Base-by-base conservation (phyloP, 768 basidiomycete genomes). In the Lactarius tabidus region DNA sequence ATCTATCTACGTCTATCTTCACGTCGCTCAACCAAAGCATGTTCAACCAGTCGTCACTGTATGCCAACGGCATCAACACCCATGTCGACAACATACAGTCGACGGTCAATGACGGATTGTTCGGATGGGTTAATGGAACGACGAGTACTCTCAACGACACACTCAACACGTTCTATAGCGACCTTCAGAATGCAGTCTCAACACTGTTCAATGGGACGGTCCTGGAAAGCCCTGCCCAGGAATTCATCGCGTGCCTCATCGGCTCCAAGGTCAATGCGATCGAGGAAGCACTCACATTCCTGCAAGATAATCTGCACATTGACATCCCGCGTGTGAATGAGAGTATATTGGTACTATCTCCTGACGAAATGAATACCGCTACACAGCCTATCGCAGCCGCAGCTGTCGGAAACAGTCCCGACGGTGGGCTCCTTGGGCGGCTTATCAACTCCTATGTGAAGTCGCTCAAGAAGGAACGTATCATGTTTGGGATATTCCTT, bases 101-200 rank as follows among this genome's bases (percentile, higher is more conserved):
- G 43, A 83, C 85, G 7, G 84, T 98, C 75, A 93, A 98, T 74
- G 78, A 92, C 45, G 90, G 90, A 29, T 77, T 98, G 54, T 96
- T 98, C 67, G 94, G 95, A 12, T 98, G 95, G 95, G 88, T 98
- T 57, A 94, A 98, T 71, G 83, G 80, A 20, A 96, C 96, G 9
- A 96, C 94, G 1, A 86, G 85, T 4, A 86, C 88, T 7, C 82
- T 99, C 60, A 99, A 99, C 75, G 78, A 80, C 70, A 97, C 96
- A 3, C 78, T 99, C 71, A 88, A 84, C 73, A 81, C 80, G 54
- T 96, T 99, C 75, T 98, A 98, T 77, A 79, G 79, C 62, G 94
- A 93, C 57, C 77, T 99, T 36, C 91, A 96, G 75, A 79, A 82
- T 52, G 81, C 84, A 7, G 92, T 98, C n/a, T 77, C 80, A 61